Evolutionary conservation across 148 eudicot species (phyloP).

Genomic region (Rhododendron simsii): DNA sequence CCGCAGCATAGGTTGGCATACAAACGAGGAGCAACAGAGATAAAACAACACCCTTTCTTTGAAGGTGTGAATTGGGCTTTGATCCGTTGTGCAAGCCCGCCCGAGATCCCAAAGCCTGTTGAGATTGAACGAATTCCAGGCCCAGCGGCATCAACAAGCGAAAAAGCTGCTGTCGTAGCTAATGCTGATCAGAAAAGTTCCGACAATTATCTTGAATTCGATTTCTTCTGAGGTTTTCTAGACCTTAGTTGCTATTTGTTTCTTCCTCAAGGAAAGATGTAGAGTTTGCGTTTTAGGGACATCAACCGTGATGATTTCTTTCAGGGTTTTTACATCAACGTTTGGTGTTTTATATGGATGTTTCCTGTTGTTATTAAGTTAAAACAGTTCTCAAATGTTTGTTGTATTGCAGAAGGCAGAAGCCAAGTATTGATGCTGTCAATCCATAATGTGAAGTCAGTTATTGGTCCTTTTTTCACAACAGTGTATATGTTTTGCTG

Average conservation of each 20-base stretch:
- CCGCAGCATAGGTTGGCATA: conserved; percentile 79
- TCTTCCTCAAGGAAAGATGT: conserved; percentile 12
- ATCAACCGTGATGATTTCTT: conserved; percentile 2
- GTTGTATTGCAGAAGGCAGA: conserved; percentile 22
- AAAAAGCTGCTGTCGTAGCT: conserved; percentile 35
- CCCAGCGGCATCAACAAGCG: conserved; percentile 43
- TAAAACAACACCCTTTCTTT: conserved; percentile 87
- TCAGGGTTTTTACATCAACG: conserved; percentile 3
- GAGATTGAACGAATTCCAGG: conserved; percentile 51
- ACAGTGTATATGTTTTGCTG: neutral
- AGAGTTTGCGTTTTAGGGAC: conserved; percentile 7
- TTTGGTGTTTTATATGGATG: conserved; percentile 12
- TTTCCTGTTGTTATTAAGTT: conserved; percentile 21
- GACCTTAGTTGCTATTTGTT: conserved; percentile 11
- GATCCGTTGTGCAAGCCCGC: conserved; percentile 86
- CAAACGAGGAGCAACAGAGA: conserved; percentile 82
- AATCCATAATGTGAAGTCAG: conserved; percentile 17
- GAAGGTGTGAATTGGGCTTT: conserved; percentile 92
- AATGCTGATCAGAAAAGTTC: conserved; percentile 50
- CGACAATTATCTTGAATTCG: conserved; percentile 88
- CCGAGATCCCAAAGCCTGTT: conserved; percentile 71
- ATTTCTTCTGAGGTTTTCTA: conserved; percentile 56
- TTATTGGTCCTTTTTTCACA: neutral
- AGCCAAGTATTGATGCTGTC: conserved; percentile 13
- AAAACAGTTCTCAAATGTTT: conserved; percentile 19